Base-by-base conservation (phyloP, 2,329 filamentous ascomycete species). In the Cytospora piceicola region DNA sequence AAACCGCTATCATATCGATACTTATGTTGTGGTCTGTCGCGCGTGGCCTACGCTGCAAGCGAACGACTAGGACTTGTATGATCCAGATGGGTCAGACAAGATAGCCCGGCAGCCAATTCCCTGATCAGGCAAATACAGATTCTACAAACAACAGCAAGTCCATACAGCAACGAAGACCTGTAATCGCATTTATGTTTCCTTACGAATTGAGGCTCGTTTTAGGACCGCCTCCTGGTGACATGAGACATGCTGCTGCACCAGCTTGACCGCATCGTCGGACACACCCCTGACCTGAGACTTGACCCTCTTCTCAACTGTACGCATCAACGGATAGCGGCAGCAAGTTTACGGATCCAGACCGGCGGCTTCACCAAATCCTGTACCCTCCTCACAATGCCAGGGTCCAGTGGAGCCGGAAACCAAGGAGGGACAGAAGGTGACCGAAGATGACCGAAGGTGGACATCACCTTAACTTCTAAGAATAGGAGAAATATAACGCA, bases 81-180 rank as follows among this genome's bases (percentile, higher is more conserved):
- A 70, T 69, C 67, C 63, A 63, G 68, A 69, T 64, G 69, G 72
- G 70, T 70, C 70, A 71, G 69, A 69, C 70, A 53, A 60, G 53
- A 57, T 27, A 49, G n/a, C 60, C 52, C 60, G 36, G 60, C 42
- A 36, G 17, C 24, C 29, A 30, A n/a, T 57, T n/a, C 29, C 49
- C 57, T 63, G 53, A 57, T 57, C 29, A 24, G 61, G 39, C 29
- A 14, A 57, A 20, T 57, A 55, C 61, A 57, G 29, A 52, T 57
- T 22, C 46, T 63, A 29, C 53, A 63, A 63, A 57, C 39, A 63
- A 56, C 60, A 15, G 32, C 32, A n/a, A 51, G 24, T 17, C 49
- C 29, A 14, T 53, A 51, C 60, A 54, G 60, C 60, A 57, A 27
- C 29, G 60, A 12, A 27, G 53, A 51, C 9, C 55, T 53, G 42